phyloP scores from a whole-genome alignment of 345 rosid species.

The Pistacia vera region DNA sequence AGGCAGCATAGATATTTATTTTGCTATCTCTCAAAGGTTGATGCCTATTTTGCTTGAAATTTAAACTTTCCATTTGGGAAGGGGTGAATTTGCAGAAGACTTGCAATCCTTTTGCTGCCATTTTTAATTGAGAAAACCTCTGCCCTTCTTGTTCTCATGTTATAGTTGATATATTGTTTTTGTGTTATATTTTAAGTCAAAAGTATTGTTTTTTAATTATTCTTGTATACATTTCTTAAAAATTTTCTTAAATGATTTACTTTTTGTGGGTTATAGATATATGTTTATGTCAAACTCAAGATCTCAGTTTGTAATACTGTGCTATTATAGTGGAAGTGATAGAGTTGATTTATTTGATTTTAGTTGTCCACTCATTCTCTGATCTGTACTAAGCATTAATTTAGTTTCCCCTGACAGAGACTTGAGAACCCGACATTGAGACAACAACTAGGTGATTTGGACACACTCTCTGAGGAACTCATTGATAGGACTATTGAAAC shows the following conservation, averaged over 20 bases:
- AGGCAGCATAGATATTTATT: neutral
- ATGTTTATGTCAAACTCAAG: neutral
- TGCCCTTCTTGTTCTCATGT: neutral
- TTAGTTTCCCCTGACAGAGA: slow-evolving; percentile 49
- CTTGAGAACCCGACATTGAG: slow-evolving; percentile 61
- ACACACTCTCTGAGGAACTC: slow-evolving; percentile 63
- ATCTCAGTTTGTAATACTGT: neutral
- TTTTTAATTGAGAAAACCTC: neutral
- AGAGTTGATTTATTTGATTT: neutral
- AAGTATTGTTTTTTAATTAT: neutral
- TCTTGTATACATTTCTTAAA: neutral
- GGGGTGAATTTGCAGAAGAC: neutral
- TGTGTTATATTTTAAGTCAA: too few relatives aligned
- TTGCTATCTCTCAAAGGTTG: neutral
- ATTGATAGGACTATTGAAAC: slow-evolving; percentile 57
- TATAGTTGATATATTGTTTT: neutral
- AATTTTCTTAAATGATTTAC: neutral
- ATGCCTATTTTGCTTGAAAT: neutral
- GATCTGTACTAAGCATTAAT: slow-evolving; percentile 1
- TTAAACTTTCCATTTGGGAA: neutral
- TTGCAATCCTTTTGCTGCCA: neutral
- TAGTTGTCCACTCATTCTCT: neutral
- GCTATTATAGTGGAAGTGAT: neutral
- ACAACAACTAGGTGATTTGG: slow-evolving; percentile 53
- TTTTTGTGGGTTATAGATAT: neutral